These are phyloP conservation scores for Aristolochia californica DNA, from an alignment of 164 flowering plant species.

Conservation along the genomic window DNA sequence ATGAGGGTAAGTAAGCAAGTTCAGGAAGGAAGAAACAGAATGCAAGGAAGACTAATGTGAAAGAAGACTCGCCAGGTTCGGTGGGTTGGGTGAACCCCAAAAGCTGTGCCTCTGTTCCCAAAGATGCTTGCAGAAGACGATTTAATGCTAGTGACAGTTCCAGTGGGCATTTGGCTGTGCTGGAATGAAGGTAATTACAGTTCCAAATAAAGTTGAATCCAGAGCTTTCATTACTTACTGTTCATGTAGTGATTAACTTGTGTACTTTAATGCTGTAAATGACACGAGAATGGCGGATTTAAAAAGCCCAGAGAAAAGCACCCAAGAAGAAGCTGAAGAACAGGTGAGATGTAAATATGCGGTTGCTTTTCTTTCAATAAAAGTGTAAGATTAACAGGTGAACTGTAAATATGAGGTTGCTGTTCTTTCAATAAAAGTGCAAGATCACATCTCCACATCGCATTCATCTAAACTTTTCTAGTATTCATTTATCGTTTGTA, in stretches of 20 bases:
- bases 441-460: too few species aligned
- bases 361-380: too few species aligned
- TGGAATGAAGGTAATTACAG: conserved; percentile 52
- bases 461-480: too few species aligned
- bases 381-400: not conserved
- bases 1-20: conserved; percentile 11
- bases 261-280: not conserved
- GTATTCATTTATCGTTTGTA: too few species aligned
- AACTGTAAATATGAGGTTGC: not conserved
- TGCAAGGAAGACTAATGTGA: conserved; percentile 18
- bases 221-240: not conserved
- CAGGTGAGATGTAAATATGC: not conserved
- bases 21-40: conserved; percentile 27
- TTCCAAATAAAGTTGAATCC: not conserved
- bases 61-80: conserved; percentile 24
- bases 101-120: conserved; percentile 24
- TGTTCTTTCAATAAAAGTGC: too few species aligned
- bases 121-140: conserved; percentile 61
- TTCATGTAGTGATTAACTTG: not conserved
- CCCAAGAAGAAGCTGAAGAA: conserved; percentile 21
- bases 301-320: conserved; percentile 31
- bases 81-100: conserved; percentile 59
- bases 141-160: conserved; percentile 42
- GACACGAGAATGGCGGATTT: conserved; percentile 44
- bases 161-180: conserved; percentile 46